Evolutionary conservation across 345 rosid species (phyloP).

Genomic region (Populus ilicifolia): DNA sequence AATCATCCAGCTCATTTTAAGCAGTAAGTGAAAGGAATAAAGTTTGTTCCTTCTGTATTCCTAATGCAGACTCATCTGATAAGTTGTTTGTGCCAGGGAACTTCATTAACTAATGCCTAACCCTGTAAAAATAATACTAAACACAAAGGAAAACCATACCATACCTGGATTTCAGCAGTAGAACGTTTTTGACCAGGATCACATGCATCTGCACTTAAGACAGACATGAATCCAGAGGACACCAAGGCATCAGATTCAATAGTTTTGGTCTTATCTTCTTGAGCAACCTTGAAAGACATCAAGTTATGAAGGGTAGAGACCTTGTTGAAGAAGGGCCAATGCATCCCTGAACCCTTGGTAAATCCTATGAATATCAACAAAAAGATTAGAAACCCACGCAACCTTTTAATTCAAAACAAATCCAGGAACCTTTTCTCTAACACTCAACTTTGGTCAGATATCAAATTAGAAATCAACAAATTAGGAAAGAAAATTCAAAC

Average conservation of each 20-base stretch:
- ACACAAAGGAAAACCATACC: not conserved
- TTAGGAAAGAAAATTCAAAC: not conserved
- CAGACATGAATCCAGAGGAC: conserved; percentile 32
- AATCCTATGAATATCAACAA: conserved; percentile 29
- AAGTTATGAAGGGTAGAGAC: conserved; percentile 39
- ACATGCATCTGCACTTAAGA: conserved; percentile 21
- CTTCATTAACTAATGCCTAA: not conserved
- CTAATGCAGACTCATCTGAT: not conserved
- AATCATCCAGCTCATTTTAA: not conserved
- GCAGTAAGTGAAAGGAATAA: no score
- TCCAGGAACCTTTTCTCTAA: not conserved
- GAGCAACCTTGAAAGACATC: conserved; percentile 41
- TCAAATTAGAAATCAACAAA: not conserved
- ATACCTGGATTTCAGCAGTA: conserved; percentile 37
- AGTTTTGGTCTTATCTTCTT: conserved; percentile 39
- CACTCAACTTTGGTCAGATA: not conserved
- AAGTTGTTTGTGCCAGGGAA: not conserved
- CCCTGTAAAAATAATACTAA: not conserved
- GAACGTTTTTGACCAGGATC: conserved; percentile 16
- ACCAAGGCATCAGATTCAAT: conserved; percentile 24
- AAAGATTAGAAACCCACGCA: not conserved
- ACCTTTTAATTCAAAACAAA: not conserved
- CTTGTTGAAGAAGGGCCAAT: conserved; percentile 51
- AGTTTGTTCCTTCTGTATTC: not conserved
- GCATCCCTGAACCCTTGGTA: conserved; percentile 35